These are phyloP conservation scores for Trichosporon sp. DNA, from an alignment of 1,284 basidiomycete genomes.

Conservation along the genomic window DNA sequence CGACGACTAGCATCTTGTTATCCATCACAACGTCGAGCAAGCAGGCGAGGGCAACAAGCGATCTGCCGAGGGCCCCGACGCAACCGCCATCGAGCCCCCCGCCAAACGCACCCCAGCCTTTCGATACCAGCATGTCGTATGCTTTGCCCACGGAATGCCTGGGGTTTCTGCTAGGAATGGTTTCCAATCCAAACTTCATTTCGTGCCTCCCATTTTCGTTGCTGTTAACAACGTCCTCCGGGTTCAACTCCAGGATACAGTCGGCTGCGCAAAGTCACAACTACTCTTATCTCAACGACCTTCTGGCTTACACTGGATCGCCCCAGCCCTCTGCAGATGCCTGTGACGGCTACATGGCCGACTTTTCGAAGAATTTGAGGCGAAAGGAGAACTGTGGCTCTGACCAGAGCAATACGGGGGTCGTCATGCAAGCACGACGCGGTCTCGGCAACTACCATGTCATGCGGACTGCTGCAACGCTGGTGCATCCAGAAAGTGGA, in stretches of 20 bases:
- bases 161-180: slow-evolving; percentile 62
- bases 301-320: slow-evolving; percentile 49
- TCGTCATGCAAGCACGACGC: slow-evolving; percentile 21
- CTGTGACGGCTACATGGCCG: slow-evolving; percentile 32
- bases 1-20: background rate
- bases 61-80: slow-evolving; percentile 34
- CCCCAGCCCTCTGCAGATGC: slow-evolving; percentile 20
- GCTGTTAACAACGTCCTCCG: slow-evolving; percentile 57
- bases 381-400: slow-evolving; percentile 34
- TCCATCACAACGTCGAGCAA: slow-evolving; percentile 1
- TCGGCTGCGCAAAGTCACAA: slow-evolving; percentile 56
- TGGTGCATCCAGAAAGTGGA: slow-evolving; percentile 32
- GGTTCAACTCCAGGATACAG: slow-evolving; percentile 49
- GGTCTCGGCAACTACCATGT: slow-evolving; percentile 43
- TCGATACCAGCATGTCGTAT: slow-evolving; percentile 58
- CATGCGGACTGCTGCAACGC: slow-evolving; percentile 31
- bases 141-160: slow-evolving; percentile 63
- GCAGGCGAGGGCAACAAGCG: background rate
- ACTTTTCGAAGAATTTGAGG: slow-evolving; percentile 19
- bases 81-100: slow-evolving; percentile 52
- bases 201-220: slow-evolving; percentile 69
- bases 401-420: slow-evolving; percentile 22
- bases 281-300: slow-evolving; percentile 58
- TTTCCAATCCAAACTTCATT: slow-evolving; percentile 57
- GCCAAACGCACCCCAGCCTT: slow-evolving; percentile 68